phyloP scores from a whole-genome alignment of 345 rosid species.

The Lagerstroemia speciosa region DNA sequence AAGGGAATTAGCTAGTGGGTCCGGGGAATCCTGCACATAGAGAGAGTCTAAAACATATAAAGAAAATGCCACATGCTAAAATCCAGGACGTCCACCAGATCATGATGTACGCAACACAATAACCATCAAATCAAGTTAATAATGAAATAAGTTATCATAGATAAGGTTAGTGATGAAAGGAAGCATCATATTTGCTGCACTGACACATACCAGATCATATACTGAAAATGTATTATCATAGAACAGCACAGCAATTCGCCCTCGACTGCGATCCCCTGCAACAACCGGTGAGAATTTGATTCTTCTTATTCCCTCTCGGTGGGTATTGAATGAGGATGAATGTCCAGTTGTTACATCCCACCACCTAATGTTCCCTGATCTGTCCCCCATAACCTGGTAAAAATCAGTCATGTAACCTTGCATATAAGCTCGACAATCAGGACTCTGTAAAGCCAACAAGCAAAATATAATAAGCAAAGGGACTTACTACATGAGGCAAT shows the following conservation, averaged over 20 bases:
- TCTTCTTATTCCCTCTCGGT: constrained; percentile 87
- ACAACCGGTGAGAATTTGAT: constrained; percentile 94
- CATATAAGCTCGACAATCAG: background rate
- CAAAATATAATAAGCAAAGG: constrained; percentile 6
- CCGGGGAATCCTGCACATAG: constrained; percentile 70
- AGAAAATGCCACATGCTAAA: background rate
- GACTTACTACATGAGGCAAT: constrained; percentile 87
- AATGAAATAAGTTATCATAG: background rate
- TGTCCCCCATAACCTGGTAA: constrained; percentile 52
- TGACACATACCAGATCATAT: constrained; percentile 74
- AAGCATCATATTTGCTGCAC: constrained; percentile 6
- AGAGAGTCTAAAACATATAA: constrained; percentile 6
- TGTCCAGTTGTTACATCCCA: constrained; percentile 98
- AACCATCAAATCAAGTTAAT: background rate
- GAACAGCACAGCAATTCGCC: constrained; percentile 90
- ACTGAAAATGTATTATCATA: constrained; percentile 91
- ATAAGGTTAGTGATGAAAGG: background rate
- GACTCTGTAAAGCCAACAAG: background rate
- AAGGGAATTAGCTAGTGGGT: constrained; percentile 94
- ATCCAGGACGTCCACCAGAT: background rate
- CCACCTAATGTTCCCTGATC: constrained; percentile 95
- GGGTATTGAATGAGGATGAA: constrained; percentile 88
- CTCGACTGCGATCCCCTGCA: constrained; percentile 87
- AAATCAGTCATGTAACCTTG: constrained; percentile 1
- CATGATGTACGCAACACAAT: background rate